A percentile compares a stretch with the other conserved stretches of the same genome.
These are phyloP conservation scores for Leccinum disarticulatum DNA, from an alignment of 768 basidiomycete species.

Conservation along the genomic window DNA sequence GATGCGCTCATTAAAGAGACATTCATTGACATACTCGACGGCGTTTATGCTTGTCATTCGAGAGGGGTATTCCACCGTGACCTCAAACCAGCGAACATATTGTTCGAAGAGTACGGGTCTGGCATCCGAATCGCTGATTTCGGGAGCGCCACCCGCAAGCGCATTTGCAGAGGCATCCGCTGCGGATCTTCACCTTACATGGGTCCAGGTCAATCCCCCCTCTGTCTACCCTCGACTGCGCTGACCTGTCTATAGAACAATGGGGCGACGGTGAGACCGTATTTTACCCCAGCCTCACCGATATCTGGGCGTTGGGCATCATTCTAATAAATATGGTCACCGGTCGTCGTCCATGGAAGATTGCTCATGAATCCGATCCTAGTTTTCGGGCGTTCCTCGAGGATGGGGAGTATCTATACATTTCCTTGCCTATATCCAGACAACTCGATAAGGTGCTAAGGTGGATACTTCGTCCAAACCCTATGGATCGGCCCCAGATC, in stretches of 20 bases:
- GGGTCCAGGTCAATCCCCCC: slow-evolving; percentile 57
- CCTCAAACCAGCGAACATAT: slow-evolving; percentile 82
- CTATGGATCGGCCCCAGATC: slow-evolving; percentile 17
- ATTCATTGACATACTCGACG: slow-evolving; percentile 80
- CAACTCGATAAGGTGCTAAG: slow-evolving; percentile 14
- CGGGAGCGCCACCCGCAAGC: slow-evolving; percentile 59
- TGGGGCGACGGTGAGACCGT: slow-evolving; percentile 49
- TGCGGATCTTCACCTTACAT: slow-evolving; percentile 66
- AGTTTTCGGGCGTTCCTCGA: slow-evolving; percentile 16
- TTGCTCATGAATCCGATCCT: slow-evolving; percentile 8
- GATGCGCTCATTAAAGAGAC: slow-evolving; percentile 60
- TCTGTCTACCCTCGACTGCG: neutral
- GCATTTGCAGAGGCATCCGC: slow-evolving; percentile 48
- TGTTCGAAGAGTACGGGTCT: slow-evolving; percentile 54
- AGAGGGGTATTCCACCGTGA: slow-evolving; percentile 80
- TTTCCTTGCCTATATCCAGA: slow-evolving; percentile 16
- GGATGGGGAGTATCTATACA: slow-evolving; percentile 17
- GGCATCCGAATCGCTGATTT: slow-evolving; percentile 73
- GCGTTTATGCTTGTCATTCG: slow-evolving; percentile 71
- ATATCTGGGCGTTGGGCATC: slow-evolving; percentile 75
- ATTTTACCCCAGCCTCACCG: slow-evolving; percentile 35
- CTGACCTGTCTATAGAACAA: slow-evolving; percentile 39
- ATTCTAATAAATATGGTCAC: slow-evolving; percentile 83
- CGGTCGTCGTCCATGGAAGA: slow-evolving; percentile 35
- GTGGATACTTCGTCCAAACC: slow-evolving; percentile 17